A percentile compares a stretch with the other conserved stretches of the same genome.
Conservation (phyloP, 208 protist genomes). For the Leishmania arabica region DNA sequence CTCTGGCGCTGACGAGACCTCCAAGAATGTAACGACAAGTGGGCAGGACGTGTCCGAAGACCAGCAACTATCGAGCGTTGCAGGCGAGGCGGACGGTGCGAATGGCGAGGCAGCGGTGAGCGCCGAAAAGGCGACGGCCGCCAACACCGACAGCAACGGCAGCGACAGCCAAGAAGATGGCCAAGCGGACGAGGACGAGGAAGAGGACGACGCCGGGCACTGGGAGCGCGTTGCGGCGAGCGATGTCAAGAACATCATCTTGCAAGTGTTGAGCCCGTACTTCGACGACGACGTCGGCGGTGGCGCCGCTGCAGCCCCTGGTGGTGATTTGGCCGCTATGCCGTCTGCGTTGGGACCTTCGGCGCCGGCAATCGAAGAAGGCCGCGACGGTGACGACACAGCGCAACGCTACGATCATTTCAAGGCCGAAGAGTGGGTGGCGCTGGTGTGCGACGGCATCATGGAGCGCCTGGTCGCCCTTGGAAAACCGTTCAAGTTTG, state of each 20-base stretch:
- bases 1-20: background rate
- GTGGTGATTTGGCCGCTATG: slow-evolving; percentile 1
- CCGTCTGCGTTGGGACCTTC: background rate
- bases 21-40: background rate
- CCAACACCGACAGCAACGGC: background rate
- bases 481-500: slow-evolving; percentile 87
- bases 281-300: slow-evolving; percentile 80
- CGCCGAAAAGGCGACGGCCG: background rate
- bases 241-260: slow-evolving; percentile 90
- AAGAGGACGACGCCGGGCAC: slow-evolving; percentile 22
- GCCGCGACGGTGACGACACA: slow-evolving; percentile 41
- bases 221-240: slow-evolving; percentile 63
- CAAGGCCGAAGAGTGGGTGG: slow-evolving; percentile 71
- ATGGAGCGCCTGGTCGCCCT: slow-evolving; percentile 79
- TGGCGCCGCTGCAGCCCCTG: slow-evolving; percentile 16
- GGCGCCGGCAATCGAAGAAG: slow-evolving; percentile 11
- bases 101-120: background rate
- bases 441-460: slow-evolving; percentile 84
- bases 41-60: background rate
- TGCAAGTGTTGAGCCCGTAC: slow-evolving; percentile 82
- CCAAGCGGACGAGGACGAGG: slow-evolving; percentile 22
- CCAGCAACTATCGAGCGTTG: background rate
- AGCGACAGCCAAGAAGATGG: slow-evolving; percentile 1
- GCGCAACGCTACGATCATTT: slow-evolving; percentile 84
- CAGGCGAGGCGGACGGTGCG: background rate